Base-by-base conservation (phyloP, 2,329 filamentous ascomycete species). In the Pseudocercospora eumusae region DNA sequence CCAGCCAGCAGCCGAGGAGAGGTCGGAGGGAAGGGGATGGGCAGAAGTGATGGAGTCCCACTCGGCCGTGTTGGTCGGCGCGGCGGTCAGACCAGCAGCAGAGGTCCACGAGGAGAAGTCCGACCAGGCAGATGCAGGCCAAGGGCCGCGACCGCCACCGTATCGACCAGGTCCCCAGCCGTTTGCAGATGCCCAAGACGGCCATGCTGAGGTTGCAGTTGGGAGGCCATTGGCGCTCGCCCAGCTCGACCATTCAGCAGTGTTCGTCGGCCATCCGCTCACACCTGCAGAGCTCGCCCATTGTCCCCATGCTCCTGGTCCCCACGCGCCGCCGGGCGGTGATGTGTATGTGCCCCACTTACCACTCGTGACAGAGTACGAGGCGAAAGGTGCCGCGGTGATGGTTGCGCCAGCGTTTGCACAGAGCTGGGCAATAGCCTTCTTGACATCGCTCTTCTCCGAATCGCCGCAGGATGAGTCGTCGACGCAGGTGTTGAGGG, bases 21-120 rank as follows among this genome's bases (percentile, higher is more conserved):
- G 61, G 18, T 54, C 70, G 56, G 59, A 59, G 6, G 69, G 69
- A 8, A 72, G 49, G 23, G 70, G 68, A 61, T 73, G 70, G 8
- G 70, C 67, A 28, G 69, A 72, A 42, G 72, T 73, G 60, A 72
- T 67, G 45, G 66, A 68, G 28, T 64, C 62, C 71, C 71, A 74
- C 50, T 70, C 65, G 13, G 65, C 66, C 40, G 69, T 66, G 8
- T 66, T 68, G 31, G 71, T 69, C 18, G 71, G 71, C 59, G 61
- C 65, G 31, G 69, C 60, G 36, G 71, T 68, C 53, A 71, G 55
- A 56, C 58, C 60, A 40, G 69, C 68, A 33, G 65, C 65, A 25
- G 69, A 66, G 44, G 69, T 68, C 68, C 68, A 71, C 10, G 64
- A 66, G 10, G 60, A 57, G 49, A 63, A 69, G 33, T 66, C 66